Evolutionary conservation across 306 rosid species (phyloP).

Genomic region (Lathyrus aphaca): DNA sequence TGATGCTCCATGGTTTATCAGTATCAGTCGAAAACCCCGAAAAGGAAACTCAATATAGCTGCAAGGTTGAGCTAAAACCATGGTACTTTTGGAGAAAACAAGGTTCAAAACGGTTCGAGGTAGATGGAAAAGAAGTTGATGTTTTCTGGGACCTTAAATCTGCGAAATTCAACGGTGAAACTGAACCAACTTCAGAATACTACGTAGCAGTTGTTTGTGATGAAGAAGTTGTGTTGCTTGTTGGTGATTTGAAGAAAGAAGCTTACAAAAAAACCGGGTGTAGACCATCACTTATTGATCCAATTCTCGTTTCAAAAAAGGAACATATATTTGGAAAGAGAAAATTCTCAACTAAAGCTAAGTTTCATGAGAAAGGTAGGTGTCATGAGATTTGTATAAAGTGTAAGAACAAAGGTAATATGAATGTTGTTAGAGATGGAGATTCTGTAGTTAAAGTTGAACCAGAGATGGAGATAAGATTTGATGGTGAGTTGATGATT

Average conservation of each 20-base stretch:
- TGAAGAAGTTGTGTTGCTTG: constrained; percentile 69
- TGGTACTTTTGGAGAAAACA: constrained; percentile 96
- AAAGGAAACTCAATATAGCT: constrained; percentile 52
- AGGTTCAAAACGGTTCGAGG: constrained; percentile 71
- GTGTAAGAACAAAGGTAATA: constrained; percentile 51
- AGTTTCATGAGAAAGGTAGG: constrained; percentile 72
- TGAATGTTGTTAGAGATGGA: constrained; percentile 1
- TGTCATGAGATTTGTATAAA: constrained; percentile 72
- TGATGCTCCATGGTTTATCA: constrained; percentile 76
- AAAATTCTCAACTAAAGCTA: constrained; percentile 67
- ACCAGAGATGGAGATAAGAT: constrained; percentile 83
- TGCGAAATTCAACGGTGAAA: constrained; percentile 76
- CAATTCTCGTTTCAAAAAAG: constrained; percentile 70
- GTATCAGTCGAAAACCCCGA: constrained; percentile 68
- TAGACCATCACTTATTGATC: constrained; percentile 78
- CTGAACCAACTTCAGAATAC: constrained; percentile 78
- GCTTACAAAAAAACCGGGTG: constrained; percentile 73
- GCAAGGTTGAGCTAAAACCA: constrained; percentile 90
- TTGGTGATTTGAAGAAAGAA: constrained; percentile 82
- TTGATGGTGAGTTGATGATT: constrained; percentile 73
- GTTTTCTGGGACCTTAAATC: constrained; percentile 85
- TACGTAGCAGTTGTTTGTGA: constrained; percentile 82
- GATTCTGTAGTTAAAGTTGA: constrained; percentile 42
- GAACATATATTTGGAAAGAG: constrained; percentile 85
- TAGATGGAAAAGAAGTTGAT: constrained; percentile 63